Evolutionary conservation across 345 rosid genomes (phyloP).

Genomic region (Clausena lansium): DNA sequence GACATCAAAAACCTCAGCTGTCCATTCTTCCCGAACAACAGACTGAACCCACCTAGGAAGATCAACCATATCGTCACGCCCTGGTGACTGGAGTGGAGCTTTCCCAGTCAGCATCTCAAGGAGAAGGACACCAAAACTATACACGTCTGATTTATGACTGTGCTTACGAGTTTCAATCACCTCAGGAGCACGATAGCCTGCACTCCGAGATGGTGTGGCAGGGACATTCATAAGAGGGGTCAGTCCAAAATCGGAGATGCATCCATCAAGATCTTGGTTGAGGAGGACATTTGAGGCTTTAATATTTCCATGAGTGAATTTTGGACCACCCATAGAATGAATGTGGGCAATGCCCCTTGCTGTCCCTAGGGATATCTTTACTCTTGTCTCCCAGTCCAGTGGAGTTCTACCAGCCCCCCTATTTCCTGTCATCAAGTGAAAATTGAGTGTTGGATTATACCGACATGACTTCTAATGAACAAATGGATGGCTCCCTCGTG

Average conservation of each 20-base stretch:
- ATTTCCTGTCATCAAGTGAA: conserved; percentile 43
- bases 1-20: conserved; percentile 82
- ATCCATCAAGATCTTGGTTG: conserved; percentile 48
- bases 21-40: conserved; percentile 90
- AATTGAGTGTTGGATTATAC: background rate
- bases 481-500: background rate
- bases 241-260: conserved; percentile 70
- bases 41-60: conserved; percentile 93
- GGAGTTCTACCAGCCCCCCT: conserved; percentile 54
- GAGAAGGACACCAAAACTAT: conserved; percentile 73
- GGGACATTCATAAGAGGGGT: conserved; percentile 67
- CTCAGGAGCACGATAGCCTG: conserved; percentile 80
- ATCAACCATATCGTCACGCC: conserved; percentile 69
- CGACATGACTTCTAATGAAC: background rate
- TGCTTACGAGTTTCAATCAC: conserved; percentile 72
- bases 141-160: conserved; percentile 67
- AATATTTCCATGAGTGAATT: conserved; percentile 78
- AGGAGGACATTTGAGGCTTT: conserved; percentile 82
- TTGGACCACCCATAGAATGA: conserved; percentile 68
- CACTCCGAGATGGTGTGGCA: conserved; percentile 49
- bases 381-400: conserved; percentile 70
- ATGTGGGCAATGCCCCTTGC: conserved; percentile 77
- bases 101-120: conserved; percentile 84
- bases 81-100: conserved; percentile 68
- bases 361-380: conserved; percentile 60